Base-by-base conservation (phyloP, 306 rosid genomes). In the Lathyrus sativus region DNA sequence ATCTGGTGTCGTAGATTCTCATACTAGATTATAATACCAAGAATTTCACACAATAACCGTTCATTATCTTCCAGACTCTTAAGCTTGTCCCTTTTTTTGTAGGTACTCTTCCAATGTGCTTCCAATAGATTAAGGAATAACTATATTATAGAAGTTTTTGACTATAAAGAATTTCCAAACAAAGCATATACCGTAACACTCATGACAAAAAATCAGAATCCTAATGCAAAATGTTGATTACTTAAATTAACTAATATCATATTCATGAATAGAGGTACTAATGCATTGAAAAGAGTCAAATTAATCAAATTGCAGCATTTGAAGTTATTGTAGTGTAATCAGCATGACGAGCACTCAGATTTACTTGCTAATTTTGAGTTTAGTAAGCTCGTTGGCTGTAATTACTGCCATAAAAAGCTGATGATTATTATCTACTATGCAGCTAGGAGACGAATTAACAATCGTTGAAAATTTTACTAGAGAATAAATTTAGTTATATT, bases 101-200 rank as follows among this genome's bases (percentile, higher is more conserved):
- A 89, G 78, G 75, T 87, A 87, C 69, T 84, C 90, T 44, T 50
- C 80, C 67, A 89, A 81, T 78, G 90, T 91, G 79, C 75, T 24
- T 24, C 26, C 26, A 24, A 24, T 24, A 24, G 26, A 24, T 24
- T 24, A 24, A 24, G 26, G 3, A 81, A 71, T 56, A 65, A 57
- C 35, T 13, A 24, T 18, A 68, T 67, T 53, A 35, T 14, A 65
- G 43, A 68, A 63, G 49, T 28, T 63, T 67, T 68, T 59, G 4
- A 50, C 54, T 17, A 19, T 4, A 67, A 41, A 46, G 24, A 31
- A 69, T 42, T 72, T 15, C 57, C 12, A 58, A 44, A 42, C 37
- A 45, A 24, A 24, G 3, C 26, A 24, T 24, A 24, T 24, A 24
- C 2, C 2, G 3, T 24, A 24, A 24, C 2, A 24, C 26, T 24